Evolutionary conservation across 352 stramenopile genomes (phyloP), one percentile per base, ranked within the genome.

Genomic region (Globisporangium cylindrosporum): DNA sequence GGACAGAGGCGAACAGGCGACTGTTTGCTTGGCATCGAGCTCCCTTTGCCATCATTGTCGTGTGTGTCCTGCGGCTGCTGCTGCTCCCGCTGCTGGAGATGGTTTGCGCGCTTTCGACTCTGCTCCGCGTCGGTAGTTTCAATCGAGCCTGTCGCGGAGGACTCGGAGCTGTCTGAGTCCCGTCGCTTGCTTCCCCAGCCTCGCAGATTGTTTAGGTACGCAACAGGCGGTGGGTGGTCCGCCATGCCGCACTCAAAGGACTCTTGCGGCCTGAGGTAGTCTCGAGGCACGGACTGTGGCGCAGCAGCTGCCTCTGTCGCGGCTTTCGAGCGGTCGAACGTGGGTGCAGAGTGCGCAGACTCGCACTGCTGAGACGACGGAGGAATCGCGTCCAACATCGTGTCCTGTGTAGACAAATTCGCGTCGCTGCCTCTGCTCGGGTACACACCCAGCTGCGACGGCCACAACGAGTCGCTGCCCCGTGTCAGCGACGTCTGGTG

Each of bases 121-220:
- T 73, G 36, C 4, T 73, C 70, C 51, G 80, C 76, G 55, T 93
- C 85, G 27, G 27, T 32, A 68, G 90, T 89, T 48, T 93, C 82
- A 41, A 93, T 90, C 3, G 84, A 92, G 34, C 64, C 78, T 0
- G 78, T 77, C 14, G 27, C 7, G 27, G 83, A 93, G 27, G 84
- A 93, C 24, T 81, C 75, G 0, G 83, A 93, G 59, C 83, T 89
- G 27, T 68, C 77, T 1, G 82, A 93, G 57, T 80, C 69, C 32
- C 41, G 74, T 3, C 59, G 69, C 25, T 64, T 70, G 22, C 64
- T 69, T 36, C 66, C 68, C 9, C 53, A 72, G 10, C 62, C 72
- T 18, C 58, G 43, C n/a, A 62, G n/a, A 64, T 54, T 67, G 43
- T 60, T n/a, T 48, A 56, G 36, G 62, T 64, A 62, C 36, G 18